Evolutionary conservation across 208 protist genomes (phyloP).

Genomic region (Crithidia sp.): DNA sequence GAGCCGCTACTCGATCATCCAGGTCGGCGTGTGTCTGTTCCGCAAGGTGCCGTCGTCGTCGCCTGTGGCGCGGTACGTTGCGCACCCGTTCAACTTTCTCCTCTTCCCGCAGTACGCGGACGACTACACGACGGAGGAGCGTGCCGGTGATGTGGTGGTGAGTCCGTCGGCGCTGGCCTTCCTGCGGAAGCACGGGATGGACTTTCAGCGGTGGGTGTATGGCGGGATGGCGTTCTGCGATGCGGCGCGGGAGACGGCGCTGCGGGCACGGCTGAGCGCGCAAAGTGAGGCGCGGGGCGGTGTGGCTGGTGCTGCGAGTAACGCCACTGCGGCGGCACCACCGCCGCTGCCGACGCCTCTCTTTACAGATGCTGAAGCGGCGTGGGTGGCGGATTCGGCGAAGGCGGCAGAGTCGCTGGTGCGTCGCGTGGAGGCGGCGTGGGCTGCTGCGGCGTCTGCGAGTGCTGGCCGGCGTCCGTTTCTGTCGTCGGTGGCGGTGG

Average conservation of each 20-base stretch:
- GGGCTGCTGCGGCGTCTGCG: conserved; percentile 8
- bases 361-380: conserved; percentile 57
- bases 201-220: conserved; percentile 86
- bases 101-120: conserved; percentile 66
- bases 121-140: conserved; percentile 38
- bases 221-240: conserved; percentile 65
- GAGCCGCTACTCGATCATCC: conserved; percentile 77
- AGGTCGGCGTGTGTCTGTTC: conserved; percentile 86
- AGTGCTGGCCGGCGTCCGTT: conserved; percentile 7
- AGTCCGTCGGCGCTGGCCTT: conserved; percentile 71
- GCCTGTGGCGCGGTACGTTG: conserved; percentile 38
- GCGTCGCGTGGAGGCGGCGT: conserved; percentile 30
- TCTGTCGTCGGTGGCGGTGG: conserved; percentile 26
- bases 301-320: conserved; percentile 2
- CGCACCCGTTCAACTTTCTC: conserved; percentile 80
- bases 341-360: conserved; percentile 3
- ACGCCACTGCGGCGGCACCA: conserved; percentile 11
- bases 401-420: conserved; percentile 36
- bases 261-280: conserved; percentile 31
- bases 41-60: conserved; percentile 34
- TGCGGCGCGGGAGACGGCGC: conserved; percentile 32
- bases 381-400: conserved; percentile 46
- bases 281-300: background rate
- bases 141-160: conserved; percentile 51
- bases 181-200: conserved; percentile 74